phyloP scores from a whole-genome alignment of 2,329 filamentous ascomycete species.

The Fusarium palustre region DNA sequence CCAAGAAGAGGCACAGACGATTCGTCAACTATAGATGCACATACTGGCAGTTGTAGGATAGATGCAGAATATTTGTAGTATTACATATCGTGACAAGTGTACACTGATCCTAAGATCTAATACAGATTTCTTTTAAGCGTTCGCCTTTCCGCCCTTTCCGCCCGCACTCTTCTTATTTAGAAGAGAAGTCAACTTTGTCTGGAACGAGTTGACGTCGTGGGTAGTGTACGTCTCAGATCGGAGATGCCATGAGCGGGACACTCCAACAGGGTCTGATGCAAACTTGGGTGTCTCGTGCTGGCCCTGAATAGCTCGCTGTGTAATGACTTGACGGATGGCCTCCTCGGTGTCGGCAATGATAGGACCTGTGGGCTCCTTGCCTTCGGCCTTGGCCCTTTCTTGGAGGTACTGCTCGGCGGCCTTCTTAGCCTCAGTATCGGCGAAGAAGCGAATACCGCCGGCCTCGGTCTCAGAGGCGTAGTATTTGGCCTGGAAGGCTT shows the following conservation, averaged over 20 bases:
- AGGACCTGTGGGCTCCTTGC: slow-evolving; percentile 36
- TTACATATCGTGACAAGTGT: slow-evolving; percentile 48
- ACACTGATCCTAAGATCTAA: slow-evolving; percentile 43
- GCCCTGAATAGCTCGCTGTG: slow-evolving; percentile 52
- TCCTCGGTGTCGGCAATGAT: slow-evolving; percentile 52
- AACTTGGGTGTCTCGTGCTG: slow-evolving; percentile 53
- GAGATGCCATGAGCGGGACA: slow-evolving; percentile 54
- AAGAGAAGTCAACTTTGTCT: slow-evolving; percentile 55
- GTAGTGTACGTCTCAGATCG: slow-evolving; percentile 53
- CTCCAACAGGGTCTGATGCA: slow-evolving; percentile 50
- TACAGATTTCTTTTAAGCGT: slow-evolving; percentile 34
- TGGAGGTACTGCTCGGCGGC: slow-evolving; percentile 50
- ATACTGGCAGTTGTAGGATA: slow-evolving; percentile 18
- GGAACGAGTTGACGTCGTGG: slow-evolving; percentile 53
- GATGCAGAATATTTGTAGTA: slow-evolving; percentile 43
- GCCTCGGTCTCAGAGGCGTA: slow-evolving; percentile 50
- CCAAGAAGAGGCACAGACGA: slow-evolving; percentile 60
- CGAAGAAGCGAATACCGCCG: slow-evolving; percentile 46
- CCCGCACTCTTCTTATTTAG: slow-evolving; percentile 40
- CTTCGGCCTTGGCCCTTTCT: slow-evolving; percentile 41
- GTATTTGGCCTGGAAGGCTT: slow-evolving; percentile 47
- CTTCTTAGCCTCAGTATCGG: slow-evolving; percentile 43
- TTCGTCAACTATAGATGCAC: slow-evolving; percentile 53
- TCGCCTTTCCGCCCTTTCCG: slow-evolving; percentile 42
- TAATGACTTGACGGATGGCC: slow-evolving; percentile 50